Evolutionary conservation across 768 basidiomycete genomes (phyloP), one percentile per base, ranked within the genome.

Genomic region (Mycena vitilis): DNA sequence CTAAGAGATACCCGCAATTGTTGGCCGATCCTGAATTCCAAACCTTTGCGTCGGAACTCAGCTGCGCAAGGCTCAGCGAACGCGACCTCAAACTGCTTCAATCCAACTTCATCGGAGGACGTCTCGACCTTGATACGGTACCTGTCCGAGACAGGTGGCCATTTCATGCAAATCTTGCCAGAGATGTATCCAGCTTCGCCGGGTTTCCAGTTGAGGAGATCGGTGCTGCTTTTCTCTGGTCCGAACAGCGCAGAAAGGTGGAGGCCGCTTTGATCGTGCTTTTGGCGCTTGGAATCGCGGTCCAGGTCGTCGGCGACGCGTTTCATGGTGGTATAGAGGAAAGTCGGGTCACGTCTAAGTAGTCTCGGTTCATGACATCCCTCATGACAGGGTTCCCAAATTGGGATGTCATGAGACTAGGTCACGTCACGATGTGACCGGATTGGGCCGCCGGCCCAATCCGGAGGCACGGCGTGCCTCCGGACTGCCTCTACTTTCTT

Each of bases 1-100:
- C 80, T 83, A 20, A 89, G 80, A 20, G 84, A 80, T n/a, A 90
- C 60, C n/a, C 75, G 75, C 30, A 90, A 71, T 47, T 77, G 77
- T 63, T 87, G 84, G 3, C 78, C 75, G 6, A 84, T 76, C 44
- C 79, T 76, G 65, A 88, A 80, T 38, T 78, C 60, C 11, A 90
- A 75, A 23, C 77, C 71, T 9, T 74, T 60, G 8, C 44, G 23
- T 11, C 16, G 47, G 51, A 84, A 78, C 67, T 78, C 75, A 2
- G 78, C 65, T 30, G 76, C 64, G 52, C 76, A 80, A 30, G 59
- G 61, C 52, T 81, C 80, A 6, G 78, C 72, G 22, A 87, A 74
- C 56, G 78, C 73, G 47, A 85, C 79, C 34, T 84, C 81, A 66
- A 86, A 82, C 48, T 77, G 77, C 65, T 77, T 73, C 15, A 51